These are phyloP conservation scores for Mycena citricolor DNA, from an alignment of 1,284 basidiomycete genomes.

Conservation along the genomic window DNA sequence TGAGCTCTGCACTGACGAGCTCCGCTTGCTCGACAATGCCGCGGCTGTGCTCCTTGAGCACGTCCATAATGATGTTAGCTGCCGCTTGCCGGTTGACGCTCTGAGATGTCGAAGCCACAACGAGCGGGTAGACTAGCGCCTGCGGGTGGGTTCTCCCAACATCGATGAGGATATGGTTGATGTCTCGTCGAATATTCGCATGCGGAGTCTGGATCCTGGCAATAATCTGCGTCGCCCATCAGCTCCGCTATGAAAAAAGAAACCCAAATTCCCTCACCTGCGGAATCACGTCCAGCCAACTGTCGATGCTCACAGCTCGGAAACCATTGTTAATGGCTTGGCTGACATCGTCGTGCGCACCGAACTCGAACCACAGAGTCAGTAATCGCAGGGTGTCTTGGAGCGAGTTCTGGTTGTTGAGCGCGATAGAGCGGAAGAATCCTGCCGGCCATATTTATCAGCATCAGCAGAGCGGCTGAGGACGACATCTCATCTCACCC, in stretches of 20 bases:
- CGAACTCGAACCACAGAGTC: conserved; percentile 99
- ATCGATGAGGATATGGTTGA: conserved; percentile 87
- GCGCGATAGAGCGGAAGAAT: conserved; percentile 94
- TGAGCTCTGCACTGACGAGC: conserved; percentile 92
- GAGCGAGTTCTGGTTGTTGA: conserved; percentile 88
- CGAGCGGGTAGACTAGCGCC: conserved; percentile 96
- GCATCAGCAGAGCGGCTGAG: neutral
- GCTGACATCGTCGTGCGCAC: conserved; percentile 88
- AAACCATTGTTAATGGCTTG: conserved; percentile 90
- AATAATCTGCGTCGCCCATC: conserved; percentile 72
- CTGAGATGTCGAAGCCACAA: conserved; percentile 96
- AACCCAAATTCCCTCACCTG: conserved; percentile 56
- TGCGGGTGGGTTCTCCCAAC: conserved; percentile 98
- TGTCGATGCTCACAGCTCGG: conserved; percentile 90
- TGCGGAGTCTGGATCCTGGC: conserved; percentile 97
- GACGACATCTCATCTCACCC: conserved; percentile 53
- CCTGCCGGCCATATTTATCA: conserved; percentile 43
- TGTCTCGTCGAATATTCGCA: conserved; percentile 83
- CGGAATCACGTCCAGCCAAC: conserved; percentile 98
- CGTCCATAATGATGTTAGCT: conserved; percentile 87
- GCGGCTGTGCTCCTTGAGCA: conserved; percentile 92
- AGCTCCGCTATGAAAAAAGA: neutral
- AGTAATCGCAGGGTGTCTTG: conserved; percentile 94
- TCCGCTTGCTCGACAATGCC: conserved; percentile 92
- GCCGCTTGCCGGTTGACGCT: conserved; percentile 82